Evolutionary conservation across 2,329 filamentous ascomycete species (phyloP).

Genomic region (Helminthosporium solani): DNA sequence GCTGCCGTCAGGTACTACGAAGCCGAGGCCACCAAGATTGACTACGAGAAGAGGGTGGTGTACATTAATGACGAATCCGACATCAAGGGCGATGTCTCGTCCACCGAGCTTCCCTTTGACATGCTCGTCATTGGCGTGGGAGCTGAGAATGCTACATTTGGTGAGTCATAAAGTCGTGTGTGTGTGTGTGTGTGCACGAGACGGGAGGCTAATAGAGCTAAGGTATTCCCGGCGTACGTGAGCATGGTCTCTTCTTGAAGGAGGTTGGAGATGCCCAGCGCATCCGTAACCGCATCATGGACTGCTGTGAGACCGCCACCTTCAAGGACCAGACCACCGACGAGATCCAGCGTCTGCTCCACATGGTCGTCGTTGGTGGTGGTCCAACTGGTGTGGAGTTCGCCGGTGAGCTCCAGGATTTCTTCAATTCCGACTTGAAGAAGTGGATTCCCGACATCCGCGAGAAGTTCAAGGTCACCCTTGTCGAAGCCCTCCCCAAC

Average conservation of each 20-base stretch:
- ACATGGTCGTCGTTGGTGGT: constrained; percentile 88
- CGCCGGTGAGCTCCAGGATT: constrained; percentile 95
- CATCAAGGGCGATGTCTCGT: constrained; percentile 76
- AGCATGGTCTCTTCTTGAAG: constrained; percentile 97
- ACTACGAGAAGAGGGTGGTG: constrained; percentile 85
- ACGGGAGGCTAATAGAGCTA: constrained; percentile 16
- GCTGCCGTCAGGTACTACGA: constrained; percentile 95
- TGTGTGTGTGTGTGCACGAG: background rate
- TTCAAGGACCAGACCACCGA: constrained; percentile 93
- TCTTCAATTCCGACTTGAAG: constrained; percentile 97
- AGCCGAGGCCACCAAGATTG: constrained; percentile 93
- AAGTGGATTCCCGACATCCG: constrained; percentile 97
- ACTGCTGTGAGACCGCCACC: constrained; percentile 96
- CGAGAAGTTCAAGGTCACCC: constrained; percentile 93
- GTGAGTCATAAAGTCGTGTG: constrained; percentile 46
- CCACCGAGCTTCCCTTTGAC: constrained; percentile 93
- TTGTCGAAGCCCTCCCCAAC: constrained; percentile 95
- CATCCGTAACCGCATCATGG: constrained; percentile 99
- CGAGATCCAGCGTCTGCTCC: constrained; percentile 89
- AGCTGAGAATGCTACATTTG: constrained; percentile 97
- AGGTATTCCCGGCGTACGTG: constrained; percentile 87
- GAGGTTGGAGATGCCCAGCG: constrained; percentile 94
- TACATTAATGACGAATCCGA: constrained; percentile 91
- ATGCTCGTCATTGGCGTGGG: constrained; percentile 98
- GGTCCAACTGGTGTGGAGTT: constrained; percentile 98